Base-by-base conservation (phyloP, 2,329 filamentous ascomycete genomes). In the Aspergillus vadensis region DNA sequence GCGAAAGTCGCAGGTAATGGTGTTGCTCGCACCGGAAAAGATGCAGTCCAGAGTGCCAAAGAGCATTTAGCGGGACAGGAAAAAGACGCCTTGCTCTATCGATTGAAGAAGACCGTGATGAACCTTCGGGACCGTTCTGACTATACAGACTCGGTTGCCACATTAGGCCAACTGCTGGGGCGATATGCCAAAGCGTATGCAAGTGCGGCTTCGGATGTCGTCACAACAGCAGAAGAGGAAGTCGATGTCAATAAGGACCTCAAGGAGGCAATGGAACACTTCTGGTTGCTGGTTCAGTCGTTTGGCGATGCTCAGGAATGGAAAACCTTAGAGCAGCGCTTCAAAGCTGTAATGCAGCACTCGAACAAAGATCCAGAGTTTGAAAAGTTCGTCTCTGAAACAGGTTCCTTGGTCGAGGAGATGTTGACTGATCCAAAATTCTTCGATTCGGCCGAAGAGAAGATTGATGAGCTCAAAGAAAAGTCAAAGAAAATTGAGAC, bases 401-500 rank as follows among this genome's bases (percentile, higher is more conserved):
- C 93, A 30, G 90, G 89, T 10, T 86, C 88, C 57, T 86, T 90
- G 4, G 76, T 97, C 4, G 89, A 96, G 70, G 88, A 89, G 63
- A 88, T 97, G 74, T 80, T 98, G 44, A 95, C 88, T 0, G 90
- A 97, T 63, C 93, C 94, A 0, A 85, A 88, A 4, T 97, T 97
- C 76, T 91, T 96, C 69, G 90, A 93, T 50, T 83, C 91, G 41
- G 87, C 87, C 0, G 86, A 90, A 4, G 85, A 88, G 63, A 86
- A 90, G 63, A 82, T 88, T 57, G 77, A 85, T 48, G 82, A 87
- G 61, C 78, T 88, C 6, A 82, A 83, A 55, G 78, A 82, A 49
- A 86, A 86, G 70, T 81, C 83, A 5, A 79, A 82, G 47, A 77
- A 82, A 57, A 75, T 92, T 1, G 85, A 87, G 1, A 83, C 82